Evolutionary conservation across 2,329 filamentous ascomycete genomes (phyloP).

Genomic region (Epichloe scottii): DNA sequence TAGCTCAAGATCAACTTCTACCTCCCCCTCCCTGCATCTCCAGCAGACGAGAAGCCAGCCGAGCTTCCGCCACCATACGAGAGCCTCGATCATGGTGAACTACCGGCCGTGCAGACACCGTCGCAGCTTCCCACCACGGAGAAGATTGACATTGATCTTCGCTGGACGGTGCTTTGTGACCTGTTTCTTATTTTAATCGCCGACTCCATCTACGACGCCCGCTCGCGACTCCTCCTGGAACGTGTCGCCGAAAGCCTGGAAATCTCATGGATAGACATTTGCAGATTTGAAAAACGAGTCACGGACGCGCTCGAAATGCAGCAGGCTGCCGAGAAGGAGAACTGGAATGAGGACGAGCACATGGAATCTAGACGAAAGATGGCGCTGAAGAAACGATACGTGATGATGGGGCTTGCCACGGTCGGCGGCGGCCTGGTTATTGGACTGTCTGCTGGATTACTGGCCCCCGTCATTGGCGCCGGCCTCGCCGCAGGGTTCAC

Average conservation of each 20-base stretch:
- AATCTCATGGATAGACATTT: slow-evolving; percentile 85
- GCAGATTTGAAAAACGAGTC: slow-evolving; percentile 90
- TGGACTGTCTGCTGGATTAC: slow-evolving; percentile 78
- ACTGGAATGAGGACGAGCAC: slow-evolving; percentile 94
- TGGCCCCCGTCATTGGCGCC: slow-evolving; percentile 88
- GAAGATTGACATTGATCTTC: slow-evolving; percentile 87
- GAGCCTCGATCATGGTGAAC: slow-evolving; percentile 52
- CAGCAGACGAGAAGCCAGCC: slow-evolving; percentile 32
- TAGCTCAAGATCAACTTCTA: slow-evolving; percentile 8
- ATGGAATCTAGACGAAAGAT: slow-evolving; percentile 75
- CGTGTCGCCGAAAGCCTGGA: slow-evolving; percentile 68
- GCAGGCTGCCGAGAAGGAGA: slow-evolving; percentile 84
- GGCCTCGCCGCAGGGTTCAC: slow-evolving; percentile 91
- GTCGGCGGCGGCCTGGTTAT: slow-evolving; percentile 93
- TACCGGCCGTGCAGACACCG: slow-evolving; percentile 69
- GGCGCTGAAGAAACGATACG: slow-evolving; percentile 69
- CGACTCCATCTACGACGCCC: slow-evolving; percentile 85
- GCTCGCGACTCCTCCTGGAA: slow-evolving; percentile 76
- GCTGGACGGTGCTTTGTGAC: slow-evolving; percentile 95
- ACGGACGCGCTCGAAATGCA: slow-evolving; percentile 98
- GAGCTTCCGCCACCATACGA: slow-evolving; percentile 47
- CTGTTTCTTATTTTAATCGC: slow-evolving; percentile 91
- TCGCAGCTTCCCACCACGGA: slow-evolving; percentile 69
- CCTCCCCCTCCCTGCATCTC: slow-evolving; percentile 14
- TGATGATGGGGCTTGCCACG: slow-evolving; percentile 94